Evolutionary conservation across 2,329 filamentous ascomycete genomes (phyloP).

Genomic region (Bipolaris cookei): DNA sequence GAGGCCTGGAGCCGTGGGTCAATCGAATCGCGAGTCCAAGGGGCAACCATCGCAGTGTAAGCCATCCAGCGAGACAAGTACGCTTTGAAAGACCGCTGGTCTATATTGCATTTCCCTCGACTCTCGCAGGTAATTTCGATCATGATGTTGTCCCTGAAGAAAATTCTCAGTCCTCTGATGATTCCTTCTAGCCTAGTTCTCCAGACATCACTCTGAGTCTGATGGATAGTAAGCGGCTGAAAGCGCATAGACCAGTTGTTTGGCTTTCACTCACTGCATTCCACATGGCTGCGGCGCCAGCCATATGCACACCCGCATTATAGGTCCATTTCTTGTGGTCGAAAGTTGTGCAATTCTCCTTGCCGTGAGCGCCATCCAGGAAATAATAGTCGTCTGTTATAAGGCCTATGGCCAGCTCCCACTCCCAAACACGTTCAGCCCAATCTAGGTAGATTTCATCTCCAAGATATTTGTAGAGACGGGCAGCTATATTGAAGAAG

Average conservation of each 20-base stretch:
- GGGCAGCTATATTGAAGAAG: conserved; percentile 81
- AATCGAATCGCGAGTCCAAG: conserved; percentile 50
- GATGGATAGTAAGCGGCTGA: no score
- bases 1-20: conserved; percentile 61
- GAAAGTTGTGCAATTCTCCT: conserved; percentile 51
- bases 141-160: conserved; percentile 55
- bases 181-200: conserved; percentile 39
- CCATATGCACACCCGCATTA: conserved; percentile 55
- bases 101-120: conserved; percentile 54
- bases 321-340: conserved; percentile 57
- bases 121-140: conserved; percentile 56
- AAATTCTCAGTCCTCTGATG: conserved; percentile 49
- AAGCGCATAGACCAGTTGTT: conserved; percentile 3
- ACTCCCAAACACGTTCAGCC: conserved; percentile 70
- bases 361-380: conserved; percentile 54
- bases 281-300: conserved; percentile 57
- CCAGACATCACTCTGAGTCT: conserved; percentile 45
- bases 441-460: conserved; percentile 64
- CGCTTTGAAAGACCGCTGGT: conserved; percentile 57
- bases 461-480: conserved; percentile 72
- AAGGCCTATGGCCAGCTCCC: conserved; percentile 56
- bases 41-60: conserved; percentile 49
- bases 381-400: conserved; percentile 58
- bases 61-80: conserved; percentile 54
- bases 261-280: conserved; percentile 50